Percentiles rank a stretch among this genome's conserved stretches.
Evolutionary conservation across 2,329 filamentous ascomycete genomes (phyloP).

Genomic region (Ophiostoma quercus): DNA sequence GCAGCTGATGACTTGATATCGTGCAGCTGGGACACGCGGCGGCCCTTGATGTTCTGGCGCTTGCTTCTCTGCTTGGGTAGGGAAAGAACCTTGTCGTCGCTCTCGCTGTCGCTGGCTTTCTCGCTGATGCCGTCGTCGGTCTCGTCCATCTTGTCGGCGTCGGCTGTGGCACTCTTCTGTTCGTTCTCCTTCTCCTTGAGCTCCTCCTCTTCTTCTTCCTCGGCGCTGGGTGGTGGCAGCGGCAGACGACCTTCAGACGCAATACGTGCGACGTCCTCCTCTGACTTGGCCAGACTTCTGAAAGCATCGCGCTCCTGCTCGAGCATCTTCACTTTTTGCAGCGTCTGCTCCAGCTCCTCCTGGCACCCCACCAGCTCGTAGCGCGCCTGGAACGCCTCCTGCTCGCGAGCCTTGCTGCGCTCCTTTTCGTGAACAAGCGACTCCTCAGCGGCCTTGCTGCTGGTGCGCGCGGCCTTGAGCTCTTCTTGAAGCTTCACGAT

Average conservation of each 20-base stretch:
- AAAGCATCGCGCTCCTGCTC: slow-evolving; percentile 72
- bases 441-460: slow-evolving; percentile 53
- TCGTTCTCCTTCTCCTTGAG: background rate
- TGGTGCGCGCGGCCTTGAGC: slow-evolving; percentile 55
- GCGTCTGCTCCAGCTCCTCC: slow-evolving; percentile 60
- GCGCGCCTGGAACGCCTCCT: slow-evolving; percentile 63
- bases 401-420: slow-evolving; percentile 56
- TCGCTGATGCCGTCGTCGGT: slow-evolving; percentile 16
- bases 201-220: slow-evolving; percentile 46
- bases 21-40: slow-evolving; percentile 41
- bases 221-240: slow-evolving; percentile 47
- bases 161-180: background rate
- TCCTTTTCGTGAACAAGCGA: slow-evolving; percentile 59
- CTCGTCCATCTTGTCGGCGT: slow-evolving; percentile 1
- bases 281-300: slow-evolving; percentile 65
- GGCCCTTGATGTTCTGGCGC: slow-evolving; percentile 41
- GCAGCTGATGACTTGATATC: slow-evolving; percentile 52
- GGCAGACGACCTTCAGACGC: slow-evolving; percentile 67
- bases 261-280: slow-evolving; percentile 63
- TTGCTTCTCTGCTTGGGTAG: slow-evolving; percentile 54
- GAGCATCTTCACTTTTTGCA: slow-evolving; percentile 58
- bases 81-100: slow-evolving; percentile 35
- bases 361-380: slow-evolving; percentile 61
- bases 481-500: slow-evolving; percentile 70
- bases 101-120: slow-evolving; percentile 9